These are phyloP conservation scores for Pulveroboletus sp. DNA, from an alignment of 768 basidiomycete genomes.

Conservation along the genomic window DNA sequence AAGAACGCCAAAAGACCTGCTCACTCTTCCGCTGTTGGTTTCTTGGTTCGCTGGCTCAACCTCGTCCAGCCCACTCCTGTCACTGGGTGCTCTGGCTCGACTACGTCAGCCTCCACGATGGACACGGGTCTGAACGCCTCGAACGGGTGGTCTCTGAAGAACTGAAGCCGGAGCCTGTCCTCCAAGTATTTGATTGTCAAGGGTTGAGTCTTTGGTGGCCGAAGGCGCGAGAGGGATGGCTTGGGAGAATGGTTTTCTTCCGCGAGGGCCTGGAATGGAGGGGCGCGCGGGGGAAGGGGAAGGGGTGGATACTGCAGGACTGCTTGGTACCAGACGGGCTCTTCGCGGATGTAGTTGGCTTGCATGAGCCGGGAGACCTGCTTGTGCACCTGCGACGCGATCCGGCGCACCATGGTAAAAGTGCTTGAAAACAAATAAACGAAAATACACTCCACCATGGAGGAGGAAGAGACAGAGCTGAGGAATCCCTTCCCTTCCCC, in stretches of 20 bases:
- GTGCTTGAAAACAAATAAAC: background rate
- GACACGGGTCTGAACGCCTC: slow-evolving; percentile 82
- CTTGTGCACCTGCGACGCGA: slow-evolving; percentile 87
- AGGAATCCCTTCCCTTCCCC: slow-evolving; percentile 89
- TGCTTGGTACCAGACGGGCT: slow-evolving; percentile 81
- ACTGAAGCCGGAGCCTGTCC: slow-evolving; percentile 82
- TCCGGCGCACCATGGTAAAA: slow-evolving; percentile 62
- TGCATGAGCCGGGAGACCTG: slow-evolving; percentile 78
- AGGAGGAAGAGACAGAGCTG: slow-evolving; percentile 70
- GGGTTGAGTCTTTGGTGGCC: slow-evolving; percentile 44
- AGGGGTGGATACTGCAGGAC: slow-evolving; percentile 87
- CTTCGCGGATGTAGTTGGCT: slow-evolving; percentile 53
- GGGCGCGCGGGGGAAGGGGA: slow-evolving; percentile 72
- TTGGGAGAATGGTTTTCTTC: slow-evolving; percentile 20
- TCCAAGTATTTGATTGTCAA: slow-evolving; percentile 71
- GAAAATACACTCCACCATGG: slow-evolving; percentile 19
- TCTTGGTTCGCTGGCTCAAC: slow-evolving; percentile 74
- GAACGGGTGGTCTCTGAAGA: slow-evolving; percentile 95
- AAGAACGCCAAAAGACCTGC: slow-evolving; percentile 27
- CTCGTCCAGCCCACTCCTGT: slow-evolving; percentile 68
- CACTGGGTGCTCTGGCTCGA: slow-evolving; percentile 55
- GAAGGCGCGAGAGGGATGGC: slow-evolving; percentile 28
- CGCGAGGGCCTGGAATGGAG: slow-evolving; percentile 50
- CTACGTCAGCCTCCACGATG: slow-evolving; percentile 64
- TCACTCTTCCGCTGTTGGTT: slow-evolving; percentile 89